phyloP scores from a whole-genome alignment of 1,139 yeast species.

The Kodamaea suecica region DNA sequence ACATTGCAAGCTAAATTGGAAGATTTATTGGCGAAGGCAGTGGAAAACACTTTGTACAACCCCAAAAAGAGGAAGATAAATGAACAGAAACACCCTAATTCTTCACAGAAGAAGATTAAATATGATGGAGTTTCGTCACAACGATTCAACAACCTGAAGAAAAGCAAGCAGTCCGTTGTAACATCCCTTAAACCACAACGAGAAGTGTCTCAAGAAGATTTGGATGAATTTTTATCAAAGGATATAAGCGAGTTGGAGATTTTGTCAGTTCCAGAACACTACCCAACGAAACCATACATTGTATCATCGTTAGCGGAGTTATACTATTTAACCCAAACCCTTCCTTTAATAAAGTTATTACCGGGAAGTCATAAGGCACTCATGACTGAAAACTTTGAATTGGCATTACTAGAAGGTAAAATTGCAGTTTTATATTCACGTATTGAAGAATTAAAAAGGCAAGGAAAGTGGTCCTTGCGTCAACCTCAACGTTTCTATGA shows the following conservation, averaged over 20 bases:
- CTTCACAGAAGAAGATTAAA: constrained; percentile 1
- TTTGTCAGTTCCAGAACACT: constrained; percentile 42
- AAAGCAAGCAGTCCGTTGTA: constrained; percentile 13
- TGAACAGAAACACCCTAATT: constrained; percentile 4
- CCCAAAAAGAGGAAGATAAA: constrained; percentile 6
- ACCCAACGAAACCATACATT: constrained; percentile 40
- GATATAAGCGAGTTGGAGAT: constrained; percentile 35
- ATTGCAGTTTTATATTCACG: constrained; percentile 89
- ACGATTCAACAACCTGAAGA: constrained; percentile 8
- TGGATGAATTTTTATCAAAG: constrained; percentile 23
- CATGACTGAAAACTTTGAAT: constrained; percentile 79
- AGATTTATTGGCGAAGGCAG: constrained; percentile 6
- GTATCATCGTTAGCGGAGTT: constrained; percentile 77
- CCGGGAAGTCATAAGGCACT: constrained; percentile 85
- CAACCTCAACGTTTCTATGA: constrained; percentile 75
- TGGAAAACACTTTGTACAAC: constrained; percentile 5
- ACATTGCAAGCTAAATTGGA: constrained; percentile 6
- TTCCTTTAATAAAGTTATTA: constrained; percentile 75
- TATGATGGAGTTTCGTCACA: constrained; percentile 3
- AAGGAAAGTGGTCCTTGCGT: constrained; percentile 86
- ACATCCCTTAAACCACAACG: constrained; percentile 21
- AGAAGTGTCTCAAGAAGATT: constrained; percentile 21
- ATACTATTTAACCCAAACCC: constrained; percentile 81
- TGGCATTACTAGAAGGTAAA: constrained; percentile 88
- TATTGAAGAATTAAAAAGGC: constrained; percentile 85